These are phyloP conservation scores for Talaromyces thailandensis DNA, from an alignment of 495 filamentous ascomycete genomes.

Conservation along the genomic window DNA sequence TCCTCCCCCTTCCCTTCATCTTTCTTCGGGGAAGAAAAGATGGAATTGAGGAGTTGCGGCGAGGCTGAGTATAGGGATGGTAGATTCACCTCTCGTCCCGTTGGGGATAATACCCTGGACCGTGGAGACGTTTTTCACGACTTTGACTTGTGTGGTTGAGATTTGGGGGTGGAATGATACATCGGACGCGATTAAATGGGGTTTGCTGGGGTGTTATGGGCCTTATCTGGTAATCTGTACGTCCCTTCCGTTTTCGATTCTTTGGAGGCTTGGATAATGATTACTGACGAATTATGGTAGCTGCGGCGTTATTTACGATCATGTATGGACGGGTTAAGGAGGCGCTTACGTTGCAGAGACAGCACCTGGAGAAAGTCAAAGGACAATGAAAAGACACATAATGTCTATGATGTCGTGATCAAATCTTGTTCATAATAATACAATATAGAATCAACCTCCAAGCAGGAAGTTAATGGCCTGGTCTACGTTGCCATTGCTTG, in stretches of 20 bases:
- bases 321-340: conserved; percentile 38
- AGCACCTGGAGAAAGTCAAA: not conserved
- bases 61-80: not conserved
- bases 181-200: conserved; percentile 43
- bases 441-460: conserved; percentile 15
- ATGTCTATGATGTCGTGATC: not conserved
- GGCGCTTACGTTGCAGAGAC: conserved; percentile 20
- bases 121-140: conserved; percentile 62
- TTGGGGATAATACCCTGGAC: conserved; percentile 64
- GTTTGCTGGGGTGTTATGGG: conserved; percentile 54
- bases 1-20: not conserved
- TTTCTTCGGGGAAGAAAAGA: no score
- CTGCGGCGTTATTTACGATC: conserved; percentile 47
- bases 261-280: not conserved
- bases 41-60: conserved; percentile 1
- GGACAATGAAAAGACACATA: not conserved
- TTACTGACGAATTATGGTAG: conserved; percentile 20
- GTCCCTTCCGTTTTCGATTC: conserved; percentile 20
- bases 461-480: conserved; percentile 80
- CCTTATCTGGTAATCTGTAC: conserved; percentile 67
- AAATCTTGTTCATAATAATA: conserved; percentile 5
- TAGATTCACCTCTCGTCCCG: conserved; percentile 50
- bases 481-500: conserved; percentile 77
- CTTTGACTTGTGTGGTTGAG: conserved; percentile 57
- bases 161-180: conserved; percentile 50